These are phyloP conservation scores for Lactarius evosmus DNA, from an alignment of 768 basidiomycete species.

Conservation along the genomic window DNA sequence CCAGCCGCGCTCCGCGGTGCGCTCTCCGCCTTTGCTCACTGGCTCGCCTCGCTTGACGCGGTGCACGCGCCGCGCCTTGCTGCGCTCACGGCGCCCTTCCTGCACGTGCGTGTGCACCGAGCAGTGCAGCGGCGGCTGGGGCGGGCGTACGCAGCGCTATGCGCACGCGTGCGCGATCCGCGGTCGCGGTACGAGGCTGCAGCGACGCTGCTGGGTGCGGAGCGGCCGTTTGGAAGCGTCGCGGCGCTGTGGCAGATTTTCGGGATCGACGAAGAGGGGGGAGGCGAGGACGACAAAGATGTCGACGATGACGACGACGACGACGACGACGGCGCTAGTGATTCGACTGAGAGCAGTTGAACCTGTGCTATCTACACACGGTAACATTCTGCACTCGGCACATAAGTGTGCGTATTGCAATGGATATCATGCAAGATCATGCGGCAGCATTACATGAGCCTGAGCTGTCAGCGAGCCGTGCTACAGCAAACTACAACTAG, in stretches of 20 bases:
- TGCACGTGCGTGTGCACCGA: slow-evolving; percentile 72
- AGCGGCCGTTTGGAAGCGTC: slow-evolving; percentile 79
- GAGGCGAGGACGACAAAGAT: neutral
- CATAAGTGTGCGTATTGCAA: neutral
- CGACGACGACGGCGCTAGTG: neutral
- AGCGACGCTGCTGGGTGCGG: slow-evolving; percentile 75
- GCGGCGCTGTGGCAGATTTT: slow-evolving; percentile 74
- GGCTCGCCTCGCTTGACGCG: slow-evolving; percentile 81
- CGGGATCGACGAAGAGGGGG: slow-evolving; percentile 53
- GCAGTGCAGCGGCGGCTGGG: slow-evolving; percentile 68
- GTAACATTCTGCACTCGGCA: neutral
- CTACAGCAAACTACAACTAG: slow-evolving; percentile 9
- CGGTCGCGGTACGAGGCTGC: slow-evolving; percentile 91
- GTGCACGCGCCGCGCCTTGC: slow-evolving; percentile 77
- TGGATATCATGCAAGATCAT: slow-evolving; percentile 3
- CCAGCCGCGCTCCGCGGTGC: slow-evolving; percentile 59
- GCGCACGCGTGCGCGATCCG: slow-evolving; percentile 69
- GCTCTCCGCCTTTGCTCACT: slow-evolving; percentile 70
- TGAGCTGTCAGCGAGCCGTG: neutral
- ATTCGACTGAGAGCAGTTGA: neutral
- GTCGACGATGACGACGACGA: neutral
- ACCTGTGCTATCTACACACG: neutral
- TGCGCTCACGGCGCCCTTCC: slow-evolving; percentile 60
- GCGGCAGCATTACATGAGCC: neutral
- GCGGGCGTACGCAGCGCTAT: slow-evolving; percentile 66